Evolutionary conservation across 116 monocot genomes (phyloP).

Genomic region (Iris pallida): DNA sequence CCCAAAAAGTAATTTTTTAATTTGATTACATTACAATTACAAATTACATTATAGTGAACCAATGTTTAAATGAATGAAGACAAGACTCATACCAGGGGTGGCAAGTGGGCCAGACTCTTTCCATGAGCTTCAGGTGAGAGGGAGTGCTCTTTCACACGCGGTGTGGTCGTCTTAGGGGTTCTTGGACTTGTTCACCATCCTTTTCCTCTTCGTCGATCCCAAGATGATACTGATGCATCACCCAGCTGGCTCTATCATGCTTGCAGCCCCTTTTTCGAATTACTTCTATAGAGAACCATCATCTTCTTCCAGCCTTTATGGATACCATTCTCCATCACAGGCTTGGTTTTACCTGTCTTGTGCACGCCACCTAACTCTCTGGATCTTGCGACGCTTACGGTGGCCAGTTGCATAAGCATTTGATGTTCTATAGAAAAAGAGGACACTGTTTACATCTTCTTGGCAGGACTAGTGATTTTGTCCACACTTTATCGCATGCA

Average conservation of each 20-base stretch:
- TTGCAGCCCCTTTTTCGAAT: slow-evolving; percentile 41
- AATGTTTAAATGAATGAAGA: too few relatives aligned
- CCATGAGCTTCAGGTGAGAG: slow-evolving; percentile 16
- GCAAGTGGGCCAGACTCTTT: slow-evolving; percentile 6
- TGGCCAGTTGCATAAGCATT: slow-evolving; percentile 80
- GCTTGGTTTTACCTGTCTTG: slow-evolving; percentile 90
- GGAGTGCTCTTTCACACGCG: slow-evolving; percentile 26
- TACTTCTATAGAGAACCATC: slow-evolving; percentile 77
- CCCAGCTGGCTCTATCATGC: slow-evolving; percentile 87
- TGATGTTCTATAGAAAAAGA: slow-evolving; percentile 79
- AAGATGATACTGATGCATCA: slow-evolving; percentile 98
- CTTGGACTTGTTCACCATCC: slow-evolving; percentile 69
- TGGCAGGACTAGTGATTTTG: too few relatives aligned
- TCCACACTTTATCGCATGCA: too few relatives aligned
- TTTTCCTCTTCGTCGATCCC: slow-evolving; percentile 83
- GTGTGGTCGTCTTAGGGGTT: slow-evolving; percentile 53
- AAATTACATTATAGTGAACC: too few relatives aligned
- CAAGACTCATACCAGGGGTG: slow-evolving; percentile 22
- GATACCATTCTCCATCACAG: slow-evolving; percentile 63
- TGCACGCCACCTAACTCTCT: slow-evolving; percentile 87
- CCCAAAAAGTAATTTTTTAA: too few relatives aligned
- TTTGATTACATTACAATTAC: too few relatives aligned
- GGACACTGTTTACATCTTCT: slow-evolving; percentile 74
- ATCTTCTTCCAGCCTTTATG: slow-evolving; percentile 93
- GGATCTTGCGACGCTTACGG: slow-evolving; percentile 81